A percentile compares a stretch with the other conserved stretches of the same genome.
These are phyloP conservation scores for Mycogone perniciosa DNA, from an alignment of 2,329 filamentous ascomycete genomes.

Conservation along the genomic window DNA sequence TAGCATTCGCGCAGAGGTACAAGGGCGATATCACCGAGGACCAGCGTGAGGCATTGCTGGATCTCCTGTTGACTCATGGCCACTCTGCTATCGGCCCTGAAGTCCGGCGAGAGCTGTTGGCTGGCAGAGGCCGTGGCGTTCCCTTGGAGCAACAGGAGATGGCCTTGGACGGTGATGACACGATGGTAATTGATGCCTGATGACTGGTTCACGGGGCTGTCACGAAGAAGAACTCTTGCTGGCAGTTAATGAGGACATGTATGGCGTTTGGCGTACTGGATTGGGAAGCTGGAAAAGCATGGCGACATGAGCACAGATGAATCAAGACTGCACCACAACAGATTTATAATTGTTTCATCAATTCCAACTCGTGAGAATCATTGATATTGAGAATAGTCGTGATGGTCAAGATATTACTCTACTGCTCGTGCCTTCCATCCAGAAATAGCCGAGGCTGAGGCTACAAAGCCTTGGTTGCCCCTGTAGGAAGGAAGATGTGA, in stretches of 20 bases:
- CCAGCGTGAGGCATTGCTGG: slow-evolving; percentile 82
- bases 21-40: slow-evolving; percentile 95
- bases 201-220: not conserved
- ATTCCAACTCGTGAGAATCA: too few species aligned
- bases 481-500: too few species aligned
- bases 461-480: too few species aligned
- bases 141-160: slow-evolving; percentile 49
- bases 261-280: slow-evolving; percentile 17
- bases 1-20: slow-evolving; percentile 91
- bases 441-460: too few species aligned
- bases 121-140: slow-evolving; percentile 79
- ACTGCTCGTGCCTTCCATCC: too few species aligned
- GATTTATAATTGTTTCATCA: not conserved
- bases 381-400: too few species aligned
- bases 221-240: not conserved
- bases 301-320: slow-evolving; percentile 1
- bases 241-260: slow-evolving; percentile 12
- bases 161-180: slow-evolving; percentile 73
- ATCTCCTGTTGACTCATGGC: slow-evolving; percentile 76
- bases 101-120: slow-evolving; percentile 79
- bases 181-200: slow-evolving; percentile 66
- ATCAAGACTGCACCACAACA: not conserved
- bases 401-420: too few species aligned
- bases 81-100: slow-evolving; percentile 88
- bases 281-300: slow-evolving; percentile 1